Conservation (phyloP, 345 rosid species). For the Dovyalis caffra region DNA sequence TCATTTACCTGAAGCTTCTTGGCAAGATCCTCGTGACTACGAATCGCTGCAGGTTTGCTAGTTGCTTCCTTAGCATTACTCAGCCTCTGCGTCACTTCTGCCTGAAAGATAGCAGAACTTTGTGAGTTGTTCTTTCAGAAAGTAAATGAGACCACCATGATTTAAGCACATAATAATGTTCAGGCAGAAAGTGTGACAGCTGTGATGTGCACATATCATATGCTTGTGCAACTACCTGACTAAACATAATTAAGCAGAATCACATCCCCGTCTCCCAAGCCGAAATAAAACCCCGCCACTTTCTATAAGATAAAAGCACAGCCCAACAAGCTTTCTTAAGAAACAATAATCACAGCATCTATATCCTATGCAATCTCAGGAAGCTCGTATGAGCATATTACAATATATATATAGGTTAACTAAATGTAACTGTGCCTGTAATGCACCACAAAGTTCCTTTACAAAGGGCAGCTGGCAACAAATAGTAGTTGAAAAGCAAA, state of each 20-base stretch:
- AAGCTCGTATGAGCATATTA: background rate
- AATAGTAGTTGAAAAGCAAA: background rate
- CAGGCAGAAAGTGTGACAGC: background rate
- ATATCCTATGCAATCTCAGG: background rate
- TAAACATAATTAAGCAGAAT: too few relatives aligned
- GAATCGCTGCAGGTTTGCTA: conserved; percentile 58
- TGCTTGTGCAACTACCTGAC: background rate
- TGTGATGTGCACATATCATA: background rate
- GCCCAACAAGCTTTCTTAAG: background rate
- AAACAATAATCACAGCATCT: background rate
- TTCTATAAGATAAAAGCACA: background rate
- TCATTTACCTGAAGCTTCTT: conserved; percentile 80
- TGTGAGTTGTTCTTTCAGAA: background rate
- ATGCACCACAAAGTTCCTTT: background rate
- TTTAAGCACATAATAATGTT: background rate
- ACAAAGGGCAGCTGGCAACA: background rate
- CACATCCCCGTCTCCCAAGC: background rate
- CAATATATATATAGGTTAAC: background rate
- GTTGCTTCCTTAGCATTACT: conserved; percentile 82
- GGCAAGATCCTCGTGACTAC: conserved; percentile 94
- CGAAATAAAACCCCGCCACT: background rate
- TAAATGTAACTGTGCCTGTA: background rate
- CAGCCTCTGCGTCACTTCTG: conserved; percentile 93
- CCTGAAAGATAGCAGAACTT: conserved; percentile 38
- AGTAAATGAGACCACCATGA: background rate